These are phyloP conservation scores for Calendula officinalis DNA, from an alignment of 129 eudicot species.

Conservation along the genomic window DNA sequence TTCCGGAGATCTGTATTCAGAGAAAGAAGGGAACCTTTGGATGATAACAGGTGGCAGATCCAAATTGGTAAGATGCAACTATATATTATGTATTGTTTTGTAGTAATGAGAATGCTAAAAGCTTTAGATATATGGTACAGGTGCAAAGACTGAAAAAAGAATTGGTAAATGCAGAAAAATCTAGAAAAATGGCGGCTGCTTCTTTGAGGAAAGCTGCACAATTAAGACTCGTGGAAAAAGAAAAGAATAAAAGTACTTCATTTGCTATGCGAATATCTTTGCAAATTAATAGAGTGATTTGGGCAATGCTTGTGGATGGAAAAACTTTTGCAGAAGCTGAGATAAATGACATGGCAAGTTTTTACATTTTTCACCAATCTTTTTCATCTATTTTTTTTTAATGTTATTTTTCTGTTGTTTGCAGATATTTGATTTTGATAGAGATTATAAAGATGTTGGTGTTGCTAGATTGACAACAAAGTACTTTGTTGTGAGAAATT, in stretches of 20 bases:
- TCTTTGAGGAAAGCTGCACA: conserved; percentile 95
- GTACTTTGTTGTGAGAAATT: conserved; percentile 88
- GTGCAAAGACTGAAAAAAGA: conserved; percentile 78
- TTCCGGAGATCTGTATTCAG: conserved; percentile 47
- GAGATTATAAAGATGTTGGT: conserved; percentile 96
- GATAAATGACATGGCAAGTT: conserved; percentile 88
- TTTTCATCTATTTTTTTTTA: not conserved
- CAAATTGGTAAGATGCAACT: conserved; percentile 52
- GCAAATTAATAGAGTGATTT: conserved; percentile 86
- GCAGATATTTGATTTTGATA: conserved; percentile 95
- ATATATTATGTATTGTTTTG: not conserved
- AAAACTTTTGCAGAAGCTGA: conserved; percentile 98
- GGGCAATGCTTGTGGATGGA: conserved; percentile 99
- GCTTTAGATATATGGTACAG: conserved; percentile 46
- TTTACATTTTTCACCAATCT: not conserved
- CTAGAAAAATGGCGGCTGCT: conserved; percentile 78
- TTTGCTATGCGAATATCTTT: conserved; percentile 97
- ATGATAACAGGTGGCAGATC: conserved; percentile 77
- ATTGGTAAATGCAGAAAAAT: conserved; percentile 56
- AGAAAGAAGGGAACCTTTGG: conserved; percentile 65
- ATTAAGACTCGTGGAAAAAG: conserved; percentile 84
- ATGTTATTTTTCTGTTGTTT: conserved; percentile 18
- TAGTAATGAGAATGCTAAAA: conserved; percentile 25
- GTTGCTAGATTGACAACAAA: conserved; percentile 89
- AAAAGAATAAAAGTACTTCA: conserved; percentile 92